Evolutionary conservation across 2,329 filamentous ascomycete species (phyloP).

Genomic region (Nectriaceae sp.): DNA sequence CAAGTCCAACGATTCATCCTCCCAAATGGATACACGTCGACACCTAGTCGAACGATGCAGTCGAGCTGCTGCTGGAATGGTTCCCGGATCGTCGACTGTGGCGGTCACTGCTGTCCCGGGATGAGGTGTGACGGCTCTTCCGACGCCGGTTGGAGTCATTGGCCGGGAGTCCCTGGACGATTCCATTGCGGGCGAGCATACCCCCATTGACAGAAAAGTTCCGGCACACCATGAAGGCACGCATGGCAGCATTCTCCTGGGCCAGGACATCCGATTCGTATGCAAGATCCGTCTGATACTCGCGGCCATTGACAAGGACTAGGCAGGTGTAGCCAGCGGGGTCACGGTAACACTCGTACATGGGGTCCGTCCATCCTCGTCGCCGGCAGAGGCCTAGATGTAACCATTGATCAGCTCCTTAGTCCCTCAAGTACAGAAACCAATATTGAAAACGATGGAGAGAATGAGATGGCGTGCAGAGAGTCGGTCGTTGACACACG

Average conservation of each 20-base stretch:
- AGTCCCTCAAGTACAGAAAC: conserved; percentile 1
- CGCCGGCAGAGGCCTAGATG: conserved; percentile 84
- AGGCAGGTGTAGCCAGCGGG: conserved; percentile 81
- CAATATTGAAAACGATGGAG: not conserved
- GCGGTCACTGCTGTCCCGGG: conserved; percentile 44
- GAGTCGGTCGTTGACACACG: conserved; percentile 21
- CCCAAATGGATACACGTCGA: conserved; percentile 2
- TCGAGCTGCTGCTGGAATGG: conserved; percentile 65
- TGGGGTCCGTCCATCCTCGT: conserved; percentile 88
- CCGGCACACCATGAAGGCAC: conserved; percentile 95
- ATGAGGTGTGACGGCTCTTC: conserved; percentile 55
- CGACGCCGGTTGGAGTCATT: conserved; percentile 51
- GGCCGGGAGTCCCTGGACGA: conserved; percentile 66
- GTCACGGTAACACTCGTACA: conserved; percentile 80
- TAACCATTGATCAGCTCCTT: conserved; percentile 36
- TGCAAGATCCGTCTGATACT: conserved; percentile 88
- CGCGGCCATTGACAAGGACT: conserved; percentile 92
- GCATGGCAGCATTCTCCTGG: conserved; percentile 91
- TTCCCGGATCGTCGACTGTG: conserved; percentile 54
- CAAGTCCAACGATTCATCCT: conserved; percentile 14
- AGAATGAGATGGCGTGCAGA: not conserved
- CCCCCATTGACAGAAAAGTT: conserved; percentile 97
- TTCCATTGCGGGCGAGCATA: conserved; percentile 74
- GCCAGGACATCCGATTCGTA: conserved; percentile 83
- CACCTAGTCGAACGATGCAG: conserved; percentile 57